Conservation (phyloP, 257 asterid genomes). For the Oldenlandia corymbosa region DNA sequence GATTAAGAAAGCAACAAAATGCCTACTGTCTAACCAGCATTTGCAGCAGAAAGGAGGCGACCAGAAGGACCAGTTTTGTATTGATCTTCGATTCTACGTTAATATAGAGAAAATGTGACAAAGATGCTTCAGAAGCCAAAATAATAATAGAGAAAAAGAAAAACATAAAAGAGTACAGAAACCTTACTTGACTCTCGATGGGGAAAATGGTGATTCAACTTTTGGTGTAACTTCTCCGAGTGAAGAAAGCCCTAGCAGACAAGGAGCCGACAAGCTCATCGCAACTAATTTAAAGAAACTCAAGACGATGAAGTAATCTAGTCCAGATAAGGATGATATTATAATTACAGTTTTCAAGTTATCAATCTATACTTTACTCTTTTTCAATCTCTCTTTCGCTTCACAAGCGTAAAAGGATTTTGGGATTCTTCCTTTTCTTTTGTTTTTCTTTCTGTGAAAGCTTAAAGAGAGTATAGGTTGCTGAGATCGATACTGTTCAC, state of each 20-base stretch:
- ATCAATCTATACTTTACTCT: neutral
- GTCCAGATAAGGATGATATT: neutral
- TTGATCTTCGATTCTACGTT: slow-evolving; percentile 63
- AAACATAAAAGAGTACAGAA: slow-evolving; percentile 11
- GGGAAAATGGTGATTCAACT: slow-evolving; percentile 62
- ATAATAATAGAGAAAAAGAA: slow-evolving; percentile 7
- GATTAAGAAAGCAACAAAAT: slow-evolving; percentile 5
- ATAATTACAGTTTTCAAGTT: neutral
- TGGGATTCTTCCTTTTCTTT: slow-evolving; percentile 1
- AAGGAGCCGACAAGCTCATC: slow-evolving; percentile 19
- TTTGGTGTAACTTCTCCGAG: slow-evolving; percentile 60
- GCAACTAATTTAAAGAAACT: slow-evolving; percentile 1
- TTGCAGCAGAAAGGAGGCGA: slow-evolving; percentile 49
- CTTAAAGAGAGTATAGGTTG: neutral
- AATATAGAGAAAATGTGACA: slow-evolving; percentile 14
- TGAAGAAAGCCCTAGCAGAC: slow-evolving; percentile 30
- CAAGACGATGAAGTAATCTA: neutral
- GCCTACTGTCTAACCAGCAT: slow-evolving; percentile 40
- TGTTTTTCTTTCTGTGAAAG: neutral
- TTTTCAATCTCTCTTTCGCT: neutral
- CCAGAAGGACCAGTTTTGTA: slow-evolving; percentile 58
- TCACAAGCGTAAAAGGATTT: neutral
- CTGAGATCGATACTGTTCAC: neutral
- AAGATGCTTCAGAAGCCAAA: slow-evolving; percentile 24
- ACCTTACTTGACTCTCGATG: slow-evolving; percentile 67